Percentiles rank a stretch among this genome's conserved stretches.
Conservation (phyloP, 495 filamentous ascomycete genomes). For the Terfezia claveryi region DNA sequence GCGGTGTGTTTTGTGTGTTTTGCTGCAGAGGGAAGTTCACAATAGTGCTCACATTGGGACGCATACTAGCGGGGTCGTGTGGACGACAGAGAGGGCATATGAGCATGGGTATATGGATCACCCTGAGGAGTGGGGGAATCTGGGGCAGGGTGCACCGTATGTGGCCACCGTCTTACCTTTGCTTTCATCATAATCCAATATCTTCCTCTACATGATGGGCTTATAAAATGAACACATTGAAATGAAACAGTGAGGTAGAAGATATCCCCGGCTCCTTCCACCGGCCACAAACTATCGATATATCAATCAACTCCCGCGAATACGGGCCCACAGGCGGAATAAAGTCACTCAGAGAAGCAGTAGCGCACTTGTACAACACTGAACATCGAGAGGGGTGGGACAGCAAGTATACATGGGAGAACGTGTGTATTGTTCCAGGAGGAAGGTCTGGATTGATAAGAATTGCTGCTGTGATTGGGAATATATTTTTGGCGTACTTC, state of each 20-base stretch:
- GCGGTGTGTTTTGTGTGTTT: background rate
- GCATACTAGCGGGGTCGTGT: slow-evolving; percentile 54
- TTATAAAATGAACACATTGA: too few species aligned
- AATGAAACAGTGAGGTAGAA: slow-evolving; percentile 40
- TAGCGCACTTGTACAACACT: slow-evolving; percentile 82
- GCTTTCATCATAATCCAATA: too few species aligned
- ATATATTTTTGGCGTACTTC: slow-evolving; percentile 76
- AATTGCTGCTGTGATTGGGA: slow-evolving; percentile 82
- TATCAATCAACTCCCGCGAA: slow-evolving; percentile 54
- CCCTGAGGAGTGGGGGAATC: slow-evolving; percentile 69
- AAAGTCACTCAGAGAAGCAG: slow-evolving; percentile 67
- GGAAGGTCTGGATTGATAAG: slow-evolving; percentile 80
- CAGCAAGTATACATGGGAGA: slow-evolving; percentile 95
- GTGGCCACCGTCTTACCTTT: too few species aligned
- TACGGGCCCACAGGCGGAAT: slow-evolving; percentile 91
- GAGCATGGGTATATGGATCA: slow-evolving; percentile 67
- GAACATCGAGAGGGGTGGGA: slow-evolving; percentile 72
- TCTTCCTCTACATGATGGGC: too few species aligned
- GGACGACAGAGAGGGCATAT: slow-evolving; percentile 62
- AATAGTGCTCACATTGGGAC: background rate
- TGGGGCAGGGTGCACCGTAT: slow-evolving; percentile 72
- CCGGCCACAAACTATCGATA: slow-evolving; percentile 60
- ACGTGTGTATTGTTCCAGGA: slow-evolving; percentile 93
- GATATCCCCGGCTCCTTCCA: slow-evolving; percentile 79
- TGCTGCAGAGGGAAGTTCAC: background rate